phyloP scores from a whole-genome alignment of 2,329 filamentous ascomycete species.

The Pseudogymnoascus sp. region DNA sequence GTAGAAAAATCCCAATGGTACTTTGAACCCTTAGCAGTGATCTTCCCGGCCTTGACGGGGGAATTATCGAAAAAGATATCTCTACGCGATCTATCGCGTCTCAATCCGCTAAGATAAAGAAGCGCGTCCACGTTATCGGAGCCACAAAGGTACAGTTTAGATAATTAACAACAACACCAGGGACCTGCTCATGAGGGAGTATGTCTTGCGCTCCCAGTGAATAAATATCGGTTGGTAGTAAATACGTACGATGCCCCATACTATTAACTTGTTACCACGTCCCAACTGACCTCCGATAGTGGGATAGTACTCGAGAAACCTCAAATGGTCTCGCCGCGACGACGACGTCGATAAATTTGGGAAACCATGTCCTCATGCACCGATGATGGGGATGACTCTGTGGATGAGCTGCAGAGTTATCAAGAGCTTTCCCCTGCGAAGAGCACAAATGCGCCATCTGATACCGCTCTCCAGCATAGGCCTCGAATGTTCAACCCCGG shows the following conservation, averaged over 20 bases:
- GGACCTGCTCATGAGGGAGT: not conserved
- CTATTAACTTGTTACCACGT: not conserved
- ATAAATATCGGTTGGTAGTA: not conserved
- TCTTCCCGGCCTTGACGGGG: not conserved
- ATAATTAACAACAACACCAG: slow-evolving; percentile 1
- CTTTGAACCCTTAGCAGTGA: not conserved
- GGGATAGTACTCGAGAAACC: not conserved
- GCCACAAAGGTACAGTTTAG: not conserved
- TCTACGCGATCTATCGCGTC: slow-evolving; percentile 5
- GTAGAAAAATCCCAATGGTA: not conserved
- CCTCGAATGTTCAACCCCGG: not conserved
- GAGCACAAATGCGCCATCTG: not conserved
- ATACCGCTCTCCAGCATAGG: not conserved
- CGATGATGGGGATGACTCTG: slow-evolving; percentile 1
- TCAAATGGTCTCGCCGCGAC: not conserved
- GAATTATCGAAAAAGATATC: not conserved
- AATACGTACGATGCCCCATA: not conserved
- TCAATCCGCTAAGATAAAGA: slow-evolving; percentile 9
- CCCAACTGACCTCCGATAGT: not conserved
- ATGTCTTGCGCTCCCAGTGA: not conserved
- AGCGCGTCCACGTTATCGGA: slow-evolving; percentile 11
- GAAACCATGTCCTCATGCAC: not conserved
- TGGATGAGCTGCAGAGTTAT: not conserved
- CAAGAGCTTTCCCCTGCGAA: not conserved
- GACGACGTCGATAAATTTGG: not conserved